phyloP scores from a whole-genome alignment of 495 filamentous ascomycete species.

The Chaetomium tenue region DNA sequence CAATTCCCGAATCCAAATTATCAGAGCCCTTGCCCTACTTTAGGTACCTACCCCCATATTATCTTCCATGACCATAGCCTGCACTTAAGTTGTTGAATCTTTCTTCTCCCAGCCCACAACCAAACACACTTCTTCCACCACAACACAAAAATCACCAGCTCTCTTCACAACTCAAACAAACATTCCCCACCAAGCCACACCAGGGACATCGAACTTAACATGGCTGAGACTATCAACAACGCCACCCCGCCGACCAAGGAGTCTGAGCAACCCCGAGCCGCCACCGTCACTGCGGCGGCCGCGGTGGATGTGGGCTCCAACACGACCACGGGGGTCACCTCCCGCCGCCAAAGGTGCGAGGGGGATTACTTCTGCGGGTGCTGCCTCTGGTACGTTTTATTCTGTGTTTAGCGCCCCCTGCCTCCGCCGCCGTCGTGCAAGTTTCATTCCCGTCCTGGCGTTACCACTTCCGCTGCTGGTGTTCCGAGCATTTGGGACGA shows the following conservation, averaged over 20 bases:
- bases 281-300: neutral
- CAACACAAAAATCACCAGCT: neutral
- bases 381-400: constrained; percentile 10
- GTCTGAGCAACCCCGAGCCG: neutral
- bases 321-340: neutral
- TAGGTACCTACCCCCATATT: no score
- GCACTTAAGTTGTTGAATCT: neutral
- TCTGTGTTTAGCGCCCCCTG: no score
- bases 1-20: neutral
- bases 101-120: neutral
- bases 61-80: no score
- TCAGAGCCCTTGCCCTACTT: neutral
- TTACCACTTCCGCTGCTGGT: no score
- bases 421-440: no score
- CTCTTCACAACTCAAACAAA: neutral
- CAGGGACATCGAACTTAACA: neutral
- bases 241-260: neutral
- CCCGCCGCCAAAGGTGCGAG: neutral
- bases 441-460: no score
- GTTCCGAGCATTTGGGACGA: no score
- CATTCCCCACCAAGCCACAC: neutral
- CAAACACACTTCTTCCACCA: neutral
- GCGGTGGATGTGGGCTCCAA: neutral
- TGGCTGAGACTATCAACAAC: neutral
- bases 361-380: constrained; percentile 15